phyloP scores from a whole-genome alignment of 805 yeast species.

The Wickerhamiella azyma region DNA sequence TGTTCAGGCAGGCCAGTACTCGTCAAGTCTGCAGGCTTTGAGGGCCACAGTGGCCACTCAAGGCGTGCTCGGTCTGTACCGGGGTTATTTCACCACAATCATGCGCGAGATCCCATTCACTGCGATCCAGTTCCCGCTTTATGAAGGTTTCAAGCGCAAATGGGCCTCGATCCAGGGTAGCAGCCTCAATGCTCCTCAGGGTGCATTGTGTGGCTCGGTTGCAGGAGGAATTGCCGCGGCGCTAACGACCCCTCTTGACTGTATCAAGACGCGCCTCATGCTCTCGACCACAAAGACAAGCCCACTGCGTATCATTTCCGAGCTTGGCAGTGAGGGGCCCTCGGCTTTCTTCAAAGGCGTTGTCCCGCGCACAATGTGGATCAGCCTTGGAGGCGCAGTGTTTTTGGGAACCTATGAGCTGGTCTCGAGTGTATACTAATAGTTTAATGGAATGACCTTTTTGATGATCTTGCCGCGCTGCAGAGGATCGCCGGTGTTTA shows the following conservation, averaged over 20 bases:
- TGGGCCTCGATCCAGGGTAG: slow-evolving; percentile 37
- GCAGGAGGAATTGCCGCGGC: slow-evolving; percentile 97
- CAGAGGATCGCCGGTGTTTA: slow-evolving; percentile 1
- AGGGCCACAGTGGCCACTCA: slow-evolving; percentile 44
- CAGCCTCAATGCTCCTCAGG: slow-evolving; percentile 50
- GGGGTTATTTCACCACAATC: slow-evolving; percentile 90
- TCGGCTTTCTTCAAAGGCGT: slow-evolving; percentile 66
- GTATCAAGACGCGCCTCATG: slow-evolving; percentile 89
- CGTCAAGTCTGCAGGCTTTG: slow-evolving; percentile 54
- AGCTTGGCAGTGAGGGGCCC: slow-evolving; percentile 51
- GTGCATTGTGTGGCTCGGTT: slow-evolving; percentile 80
- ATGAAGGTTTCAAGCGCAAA: slow-evolving; percentile 60
- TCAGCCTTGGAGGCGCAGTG: slow-evolving; percentile 95
- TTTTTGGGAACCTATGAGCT: slow-evolving; percentile 85
- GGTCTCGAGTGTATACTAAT: slow-evolving; percentile 2
- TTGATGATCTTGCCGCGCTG: background rate
- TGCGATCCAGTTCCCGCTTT: slow-evolving; percentile 85
- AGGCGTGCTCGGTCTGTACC: slow-evolving; percentile 58
- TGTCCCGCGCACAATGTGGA: slow-evolving; percentile 96
- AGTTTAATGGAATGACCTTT: background rate
- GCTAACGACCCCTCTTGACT: slow-evolving; percentile 84
- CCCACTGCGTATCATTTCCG: slow-evolving; percentile 34
- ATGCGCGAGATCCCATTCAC: slow-evolving; percentile 96
- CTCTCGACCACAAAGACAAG: slow-evolving; percentile 40
- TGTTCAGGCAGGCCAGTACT: slow-evolving; percentile 58